Base-by-base conservation (phyloP, 108 stramenopile genomes). In the Skeletonema costatum region DNA sequence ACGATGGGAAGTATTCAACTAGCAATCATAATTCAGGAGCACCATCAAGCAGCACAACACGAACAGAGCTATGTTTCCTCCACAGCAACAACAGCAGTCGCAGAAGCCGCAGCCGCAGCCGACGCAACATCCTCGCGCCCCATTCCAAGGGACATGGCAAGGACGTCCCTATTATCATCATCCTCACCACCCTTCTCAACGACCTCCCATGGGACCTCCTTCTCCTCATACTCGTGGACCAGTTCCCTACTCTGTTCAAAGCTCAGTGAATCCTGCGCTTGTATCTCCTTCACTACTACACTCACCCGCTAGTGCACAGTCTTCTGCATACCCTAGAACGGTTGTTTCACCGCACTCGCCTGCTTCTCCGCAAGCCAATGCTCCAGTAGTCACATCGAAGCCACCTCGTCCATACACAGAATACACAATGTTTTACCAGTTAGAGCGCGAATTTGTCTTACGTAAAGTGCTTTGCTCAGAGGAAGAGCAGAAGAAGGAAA, bases 401-500 rank as follows among this genome's bases (percentile, higher is more conserved):
- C 81, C 81, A 41, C 75, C 81, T 19, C 70, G 81, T 39, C 81
- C 81, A 29, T 82, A 76, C 71, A 82, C 81, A 3, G 81, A 82
- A 66, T 82, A 82, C 60, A 82, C 74, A 32, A 82, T 82, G 74
- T 82, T 82, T 44, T 82, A 76, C 66, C 81, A 82, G 39, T 59
- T 82, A 30, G 81, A 82, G 58, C 74, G 81, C 5, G 81, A 75
- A 66, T 82, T 38, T 65, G 72, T 82, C 64, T 50, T 82, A 7
- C 81, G 74, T 64, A 62, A 73, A 4, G 41, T 81, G 14, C 69
- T 81, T 19, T 56, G 61, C 33, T 29, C 72, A 36, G 41, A 67
- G 4, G 44, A 72, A 29, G 75, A 82, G 14, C 64, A 42, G 16
- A 17, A 44, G 10, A 31, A 44, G 4, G 46, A 59, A 14, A 19